Conservation (phyloP, 495 filamentous ascomycete species). For the Penicillium lividum region DNA sequence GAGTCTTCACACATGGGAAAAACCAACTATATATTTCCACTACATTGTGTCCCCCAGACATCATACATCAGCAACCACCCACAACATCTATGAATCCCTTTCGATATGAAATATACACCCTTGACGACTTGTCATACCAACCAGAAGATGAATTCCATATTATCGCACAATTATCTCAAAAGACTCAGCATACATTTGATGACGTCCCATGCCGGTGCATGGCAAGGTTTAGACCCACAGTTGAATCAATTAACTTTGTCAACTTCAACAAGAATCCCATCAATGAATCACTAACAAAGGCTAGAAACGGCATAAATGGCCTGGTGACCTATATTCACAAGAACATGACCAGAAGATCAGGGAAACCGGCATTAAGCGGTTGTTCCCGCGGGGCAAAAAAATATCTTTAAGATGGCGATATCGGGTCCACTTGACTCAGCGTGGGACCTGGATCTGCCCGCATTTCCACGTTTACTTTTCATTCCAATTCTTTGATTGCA, state of each 20-base stretch:
- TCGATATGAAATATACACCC: background rate
- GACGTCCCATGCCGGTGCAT: constrained; percentile 10
- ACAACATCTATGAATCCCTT: background rate
- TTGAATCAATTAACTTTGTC: background rate
- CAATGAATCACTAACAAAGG: constrained; percentile 7
- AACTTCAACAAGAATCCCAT: background rate
- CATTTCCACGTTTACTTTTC: background rate
- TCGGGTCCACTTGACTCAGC: constrained; percentile 33
- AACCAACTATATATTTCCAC: background rate
- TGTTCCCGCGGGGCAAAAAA: constrained; percentile 29
- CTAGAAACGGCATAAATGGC: constrained; percentile 18
- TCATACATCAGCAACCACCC: background rate
- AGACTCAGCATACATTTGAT: constrained; percentile 17
- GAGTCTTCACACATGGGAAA: background rate
- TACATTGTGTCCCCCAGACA: background rate
- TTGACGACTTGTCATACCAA: background rate
- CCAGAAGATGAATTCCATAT: background rate
- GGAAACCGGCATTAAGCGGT: constrained; percentile 29
- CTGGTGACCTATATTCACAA: constrained; percentile 6
- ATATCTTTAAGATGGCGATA: constrained; percentile 23
- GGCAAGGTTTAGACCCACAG: background rate
- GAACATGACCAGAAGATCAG: background rate
- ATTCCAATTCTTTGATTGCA: background rate
- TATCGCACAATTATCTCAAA: background rate
- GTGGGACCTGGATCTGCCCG: background rate